These are phyloP conservation scores for Dactylorhiza incarnata DNA, from an alignment of 106 monocot genomes.

Conservation along the genomic window DNA sequence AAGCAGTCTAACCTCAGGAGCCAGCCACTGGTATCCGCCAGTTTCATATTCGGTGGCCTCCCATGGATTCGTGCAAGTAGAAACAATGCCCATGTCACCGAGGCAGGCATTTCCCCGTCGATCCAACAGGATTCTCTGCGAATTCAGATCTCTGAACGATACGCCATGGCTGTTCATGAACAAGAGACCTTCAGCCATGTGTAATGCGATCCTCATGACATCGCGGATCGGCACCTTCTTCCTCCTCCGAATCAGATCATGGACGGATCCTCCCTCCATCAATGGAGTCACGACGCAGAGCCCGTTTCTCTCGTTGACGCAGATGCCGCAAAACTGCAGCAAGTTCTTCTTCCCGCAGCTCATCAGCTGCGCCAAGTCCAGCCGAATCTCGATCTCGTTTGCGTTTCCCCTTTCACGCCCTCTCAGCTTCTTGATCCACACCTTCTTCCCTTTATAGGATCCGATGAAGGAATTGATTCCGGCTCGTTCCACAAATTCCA, in stretches of 20 bases:
- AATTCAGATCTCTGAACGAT: conserved; percentile 68
- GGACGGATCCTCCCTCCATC: conserved; percentile 84
- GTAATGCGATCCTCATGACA: conserved; percentile 48
- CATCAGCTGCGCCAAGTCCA: conserved; percentile 77
- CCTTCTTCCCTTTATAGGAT: conserved; percentile 42
- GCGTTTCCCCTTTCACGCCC: conserved; percentile 68
- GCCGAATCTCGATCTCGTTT: conserved; percentile 66
- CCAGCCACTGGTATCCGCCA: conserved; percentile 81
- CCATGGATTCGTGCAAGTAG: conserved; percentile 41
- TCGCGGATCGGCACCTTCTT: conserved; percentile 40
- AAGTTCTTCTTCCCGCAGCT: conserved; percentile 73
- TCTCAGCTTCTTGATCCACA: conserved; percentile 61
- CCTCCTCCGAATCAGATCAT: conserved; percentile 46
- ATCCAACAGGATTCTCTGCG: conserved; percentile 62
- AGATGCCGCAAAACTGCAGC: conserved; percentile 65
- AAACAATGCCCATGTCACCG: conserved; percentile 86
- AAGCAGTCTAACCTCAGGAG: conserved; percentile 68
- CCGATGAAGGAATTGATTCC: conserved; percentile 63
- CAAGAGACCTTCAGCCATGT: conserved; percentile 71
- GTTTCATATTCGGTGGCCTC: conserved; percentile 92
- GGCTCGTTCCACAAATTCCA: conserved; percentile 41
- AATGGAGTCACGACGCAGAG: conserved; percentile 65
- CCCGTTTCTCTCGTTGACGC: conserved; percentile 58
- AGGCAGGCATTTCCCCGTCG: conserved; percentile 68
- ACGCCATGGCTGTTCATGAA: conserved; percentile 79